A percentile compares a stretch with the other conserved stretches of the same genome.
phyloP scores from a whole-genome alignment of 2,329 filamentous ascomycete species.

The Scopulariopsis brevicaulis region DNA sequence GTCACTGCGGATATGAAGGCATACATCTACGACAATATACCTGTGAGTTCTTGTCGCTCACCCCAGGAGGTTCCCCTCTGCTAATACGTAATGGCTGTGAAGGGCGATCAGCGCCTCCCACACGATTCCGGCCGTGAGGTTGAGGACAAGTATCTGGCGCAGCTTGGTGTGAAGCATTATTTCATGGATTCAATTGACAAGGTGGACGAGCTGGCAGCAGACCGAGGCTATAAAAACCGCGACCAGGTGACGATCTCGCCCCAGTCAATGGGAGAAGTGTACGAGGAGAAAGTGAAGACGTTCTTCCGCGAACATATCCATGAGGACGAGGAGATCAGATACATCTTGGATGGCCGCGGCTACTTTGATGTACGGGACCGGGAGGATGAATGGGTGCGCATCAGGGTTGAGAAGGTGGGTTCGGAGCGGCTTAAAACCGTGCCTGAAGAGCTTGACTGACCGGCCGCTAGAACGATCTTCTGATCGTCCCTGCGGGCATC shows the following conservation, averaged over 20 bases:
- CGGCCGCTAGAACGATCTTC: constrained; percentile 53
- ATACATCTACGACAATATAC: constrained; percentile 44
- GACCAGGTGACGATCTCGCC: constrained; percentile 89
- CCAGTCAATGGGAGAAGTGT: constrained; percentile 69
- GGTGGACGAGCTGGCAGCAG: constrained; percentile 63
- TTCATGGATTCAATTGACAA: constrained; percentile 49
- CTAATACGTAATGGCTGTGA: constrained; percentile 6
- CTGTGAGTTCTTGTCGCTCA: constrained; percentile 24
- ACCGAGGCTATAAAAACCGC: constrained; percentile 84
- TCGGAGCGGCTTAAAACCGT: neutral
- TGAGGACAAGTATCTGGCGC: constrained; percentile 50
- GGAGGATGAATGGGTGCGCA: constrained; percentile 80
- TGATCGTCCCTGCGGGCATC: constrained; percentile 88
- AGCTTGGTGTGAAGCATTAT: constrained; percentile 73
- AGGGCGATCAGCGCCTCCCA: constrained; percentile 88
- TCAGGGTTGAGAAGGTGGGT: constrained; percentile 62
- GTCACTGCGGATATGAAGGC: constrained; percentile 38
- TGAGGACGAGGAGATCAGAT: constrained; percentile 97
- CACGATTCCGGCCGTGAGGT: constrained; percentile 76
- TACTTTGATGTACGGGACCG: constrained; percentile 87
- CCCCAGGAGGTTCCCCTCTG: constrained; percentile 1
- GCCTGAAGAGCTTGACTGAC: neutral
- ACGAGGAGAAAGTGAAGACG: constrained; percentile 85
- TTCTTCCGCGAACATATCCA: constrained; percentile 97
- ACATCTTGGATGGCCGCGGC: constrained; percentile 77